phyloP scores from a whole-genome alignment of 192 early-diverging fungal genomes.

The Gaertneriomyces sp. region DNA sequence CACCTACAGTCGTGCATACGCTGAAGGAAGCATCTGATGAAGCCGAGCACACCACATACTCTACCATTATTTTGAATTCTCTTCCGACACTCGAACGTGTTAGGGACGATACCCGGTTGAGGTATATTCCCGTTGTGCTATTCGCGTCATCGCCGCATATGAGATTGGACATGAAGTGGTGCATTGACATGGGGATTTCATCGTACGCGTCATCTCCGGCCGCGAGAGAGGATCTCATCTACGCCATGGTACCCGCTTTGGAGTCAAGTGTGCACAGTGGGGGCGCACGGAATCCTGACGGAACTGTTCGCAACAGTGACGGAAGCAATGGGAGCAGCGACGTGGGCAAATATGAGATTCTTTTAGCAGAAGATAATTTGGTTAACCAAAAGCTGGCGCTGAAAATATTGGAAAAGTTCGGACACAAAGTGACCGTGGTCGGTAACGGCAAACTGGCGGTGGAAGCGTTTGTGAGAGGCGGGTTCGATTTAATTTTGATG shows the following conservation, averaged over 20 bases:
- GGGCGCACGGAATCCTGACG: conserved; percentile 45
- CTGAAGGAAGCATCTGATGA: conserved; percentile 6
- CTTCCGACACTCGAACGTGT: conserved; percentile 18
- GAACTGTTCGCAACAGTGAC: conserved; percentile 45
- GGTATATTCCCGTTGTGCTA: conserved; percentile 74
- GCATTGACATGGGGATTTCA: conserved; percentile 50
- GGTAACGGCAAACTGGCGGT: conserved; percentile 70
- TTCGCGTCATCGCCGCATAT: conserved; percentile 50
- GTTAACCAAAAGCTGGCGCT: conserved; percentile 71
- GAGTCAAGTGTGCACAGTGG: conserved; percentile 56
- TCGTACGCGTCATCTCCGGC: conserved; percentile 68
- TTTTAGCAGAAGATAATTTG: conserved; percentile 82
- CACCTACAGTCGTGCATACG: conserved; percentile 10
- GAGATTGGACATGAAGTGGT: conserved; percentile 63
- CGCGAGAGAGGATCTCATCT: conserved; percentile 58
- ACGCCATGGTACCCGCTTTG: conserved; percentile 67
- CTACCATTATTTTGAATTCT: conserved; percentile 25
- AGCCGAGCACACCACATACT: conserved; percentile 19
- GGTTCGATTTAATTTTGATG: conserved; percentile 74
- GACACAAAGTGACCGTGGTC: conserved; percentile 73
- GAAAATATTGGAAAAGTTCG: conserved; percentile 41
- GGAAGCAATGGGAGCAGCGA: conserved; percentile 38
- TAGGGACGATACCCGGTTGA: conserved; percentile 37
- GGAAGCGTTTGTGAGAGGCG: conserved; percentile 59
- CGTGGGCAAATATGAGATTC: conserved; percentile 48